Conservation (phyloP, 768 basidiomycete species). For the Epithele typhae region DNA sequence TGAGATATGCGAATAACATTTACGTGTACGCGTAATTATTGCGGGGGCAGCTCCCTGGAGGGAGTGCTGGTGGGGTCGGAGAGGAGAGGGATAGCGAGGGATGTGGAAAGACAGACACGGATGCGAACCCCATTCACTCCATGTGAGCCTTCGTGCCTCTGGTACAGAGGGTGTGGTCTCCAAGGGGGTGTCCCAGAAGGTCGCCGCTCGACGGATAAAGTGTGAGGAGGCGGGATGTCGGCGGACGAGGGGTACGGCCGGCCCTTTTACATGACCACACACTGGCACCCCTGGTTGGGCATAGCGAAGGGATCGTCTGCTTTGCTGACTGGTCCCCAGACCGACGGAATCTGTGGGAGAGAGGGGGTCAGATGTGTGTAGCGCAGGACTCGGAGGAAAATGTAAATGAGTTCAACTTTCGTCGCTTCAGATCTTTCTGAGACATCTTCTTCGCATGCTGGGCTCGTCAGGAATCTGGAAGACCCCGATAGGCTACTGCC, state of each 20-base stretch:
- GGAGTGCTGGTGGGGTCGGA: slow-evolving; percentile 1
- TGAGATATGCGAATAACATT: slow-evolving; percentile 15
- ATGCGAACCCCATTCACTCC: slow-evolving; percentile 17
- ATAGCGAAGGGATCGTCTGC: slow-evolving; percentile 87
- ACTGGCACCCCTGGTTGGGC: slow-evolving; percentile 41
- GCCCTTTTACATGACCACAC: slow-evolving; percentile 23
- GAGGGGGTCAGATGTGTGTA: too few species aligned
- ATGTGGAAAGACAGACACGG: slow-evolving; percentile 3
- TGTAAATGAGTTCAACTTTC: too few species aligned
- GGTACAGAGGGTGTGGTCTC: neutral
- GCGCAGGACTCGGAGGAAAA: too few species aligned
- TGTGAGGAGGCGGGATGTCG: neutral
- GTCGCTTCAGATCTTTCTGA: too few species aligned
- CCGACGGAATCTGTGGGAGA: slow-evolving; percentile 74
- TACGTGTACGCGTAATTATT: slow-evolving; percentile 4
- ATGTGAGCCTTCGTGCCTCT: neutral
- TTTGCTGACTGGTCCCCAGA: slow-evolving; percentile 94
- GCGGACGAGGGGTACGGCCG: neutral
- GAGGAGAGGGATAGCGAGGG: neutral
- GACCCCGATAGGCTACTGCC: too few species aligned
- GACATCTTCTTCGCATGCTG: too few species aligned
- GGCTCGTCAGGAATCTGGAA: too few species aligned
- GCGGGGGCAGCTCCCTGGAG: neutral
- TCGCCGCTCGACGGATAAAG: neutral
- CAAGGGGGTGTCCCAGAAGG: neutral